A percentile compares a stretch with the other conserved stretches of the same genome.
These are phyloP conservation scores for Rhodotorula sp. DNA, from an alignment of 1,284 basidiomycete species.

Conservation along the genomic window DNA sequence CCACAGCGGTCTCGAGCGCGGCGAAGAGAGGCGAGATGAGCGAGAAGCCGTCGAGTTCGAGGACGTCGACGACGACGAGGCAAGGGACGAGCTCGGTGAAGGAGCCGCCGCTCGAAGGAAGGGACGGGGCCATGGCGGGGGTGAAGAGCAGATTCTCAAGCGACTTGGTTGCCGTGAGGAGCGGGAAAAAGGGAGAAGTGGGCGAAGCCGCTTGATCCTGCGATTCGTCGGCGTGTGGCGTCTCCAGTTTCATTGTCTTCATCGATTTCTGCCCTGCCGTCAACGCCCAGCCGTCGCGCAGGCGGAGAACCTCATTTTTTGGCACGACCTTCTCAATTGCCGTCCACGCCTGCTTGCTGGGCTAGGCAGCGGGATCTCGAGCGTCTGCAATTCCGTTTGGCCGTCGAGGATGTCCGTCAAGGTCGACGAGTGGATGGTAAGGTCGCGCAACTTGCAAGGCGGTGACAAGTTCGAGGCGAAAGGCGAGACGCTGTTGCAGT, in stretches of 20 bases:
- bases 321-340: conserved; percentile 7
- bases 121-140: neutral
- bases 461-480: neutral
- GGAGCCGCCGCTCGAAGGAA: no score
- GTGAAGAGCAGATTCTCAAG: neutral
- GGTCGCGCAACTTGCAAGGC: neutral
- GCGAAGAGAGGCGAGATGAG: neutral
- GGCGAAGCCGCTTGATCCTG: neutral
- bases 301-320: neutral
- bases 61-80: neutral
- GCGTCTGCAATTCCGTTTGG: neutral
- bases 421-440: neutral
- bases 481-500: neutral
- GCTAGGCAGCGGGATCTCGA: conserved; percentile 14
- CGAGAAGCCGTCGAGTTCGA: neutral
- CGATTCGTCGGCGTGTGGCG: neutral
- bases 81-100: neutral
- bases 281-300: conserved; percentile 8
- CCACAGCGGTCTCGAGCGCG: neutral
- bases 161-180: neutral
- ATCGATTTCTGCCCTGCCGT: no score
- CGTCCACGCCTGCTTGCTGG: neutral
- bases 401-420: conserved; percentile 5
- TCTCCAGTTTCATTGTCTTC: no score
- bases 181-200: neutral